Conservation (phyloP, 2,329 filamentous ascomycete species). For the Dothistroma septosporum region DNA sequence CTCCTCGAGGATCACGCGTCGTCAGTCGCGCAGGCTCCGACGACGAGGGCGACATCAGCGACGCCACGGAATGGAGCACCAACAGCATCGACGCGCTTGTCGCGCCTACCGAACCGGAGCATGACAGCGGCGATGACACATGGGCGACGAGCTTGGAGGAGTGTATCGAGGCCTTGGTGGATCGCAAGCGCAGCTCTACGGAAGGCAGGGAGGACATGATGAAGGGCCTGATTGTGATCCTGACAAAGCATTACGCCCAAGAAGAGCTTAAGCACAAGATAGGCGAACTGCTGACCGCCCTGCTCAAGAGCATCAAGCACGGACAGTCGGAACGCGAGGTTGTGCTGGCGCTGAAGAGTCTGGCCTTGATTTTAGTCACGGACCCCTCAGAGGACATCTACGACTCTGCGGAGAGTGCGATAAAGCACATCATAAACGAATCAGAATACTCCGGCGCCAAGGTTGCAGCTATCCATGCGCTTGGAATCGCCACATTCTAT, state of each 20-base stretch:
- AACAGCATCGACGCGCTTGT: conserved; percentile 65
- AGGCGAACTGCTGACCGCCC: conserved; percentile 59
- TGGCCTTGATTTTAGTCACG: conserved; percentile 67
- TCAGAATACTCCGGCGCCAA: conserved; percentile 63
- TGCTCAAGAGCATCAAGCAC: conserved; percentile 66
- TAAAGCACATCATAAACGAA: conserved; percentile 63
- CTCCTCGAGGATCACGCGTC: conserved; percentile 56
- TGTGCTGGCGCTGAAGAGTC: conserved; percentile 64
- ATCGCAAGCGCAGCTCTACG: conserved; percentile 73
- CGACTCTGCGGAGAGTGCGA: conserved; percentile 53
- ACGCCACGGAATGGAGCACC: conserved; percentile 57
- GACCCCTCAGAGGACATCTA: conserved; percentile 63
- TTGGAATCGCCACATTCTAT: conserved; percentile 69
- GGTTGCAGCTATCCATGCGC: conserved; percentile 66
- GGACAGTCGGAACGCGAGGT: conserved; percentile 67
- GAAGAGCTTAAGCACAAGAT: conserved; percentile 58
- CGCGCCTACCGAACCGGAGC: conserved; percentile 51
- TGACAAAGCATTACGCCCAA: conserved; percentile 65
- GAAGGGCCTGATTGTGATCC: conserved; percentile 57
- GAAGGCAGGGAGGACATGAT: conserved; percentile 65
- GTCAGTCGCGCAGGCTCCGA: conserved; percentile 61
- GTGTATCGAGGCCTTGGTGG: conserved; percentile 66
- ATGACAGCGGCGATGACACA: conserved; percentile 45
- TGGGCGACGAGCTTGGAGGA: conserved; percentile 62
- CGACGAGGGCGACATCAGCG: conserved; percentile 57